Evolutionary conservation across 2,329 filamentous ascomycete genomes (phyloP).

Genomic region (Verticillium zaregamsianum): DNA sequence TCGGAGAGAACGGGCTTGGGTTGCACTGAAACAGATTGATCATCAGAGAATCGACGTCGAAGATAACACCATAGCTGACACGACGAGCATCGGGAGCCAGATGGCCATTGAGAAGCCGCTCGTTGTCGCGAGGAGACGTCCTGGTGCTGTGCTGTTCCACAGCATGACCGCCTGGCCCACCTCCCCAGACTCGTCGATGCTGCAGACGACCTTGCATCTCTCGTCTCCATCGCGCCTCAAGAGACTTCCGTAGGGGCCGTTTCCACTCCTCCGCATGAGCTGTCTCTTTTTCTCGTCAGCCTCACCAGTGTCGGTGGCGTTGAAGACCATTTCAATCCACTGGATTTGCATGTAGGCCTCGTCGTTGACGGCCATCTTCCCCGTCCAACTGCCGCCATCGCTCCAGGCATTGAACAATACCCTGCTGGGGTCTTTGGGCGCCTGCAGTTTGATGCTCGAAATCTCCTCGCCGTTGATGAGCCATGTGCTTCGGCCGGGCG

Average conservation of each 20-base stretch:
- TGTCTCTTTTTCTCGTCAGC: background rate
- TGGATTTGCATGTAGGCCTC: slow-evolving; percentile 55
- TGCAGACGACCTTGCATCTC: slow-evolving; percentile 24
- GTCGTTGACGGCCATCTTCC: slow-evolving; percentile 48
- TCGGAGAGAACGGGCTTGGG: background rate
- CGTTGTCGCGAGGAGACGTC: slow-evolving; percentile 15
- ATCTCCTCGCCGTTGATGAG: slow-evolving; percentile 47
- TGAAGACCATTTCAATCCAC: slow-evolving; percentile 60
- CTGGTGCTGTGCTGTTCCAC: slow-evolving; percentile 10
- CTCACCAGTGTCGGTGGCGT: slow-evolving; percentile 25
- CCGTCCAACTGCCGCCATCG: slow-evolving; percentile 56
- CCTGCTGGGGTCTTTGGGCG: slow-evolving; percentile 46
- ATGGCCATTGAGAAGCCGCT: slow-evolving; percentile 12
- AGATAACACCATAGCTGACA: slow-evolving; percentile 6
- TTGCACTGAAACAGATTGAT: background rate
- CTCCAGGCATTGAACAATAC: slow-evolving; percentile 59
- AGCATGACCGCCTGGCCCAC: slow-evolving; percentile 35
- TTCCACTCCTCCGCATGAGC: background rate
- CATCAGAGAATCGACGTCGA: background rate
- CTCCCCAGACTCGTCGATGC: slow-evolving; percentile 27
- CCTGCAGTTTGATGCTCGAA: slow-evolving; percentile 50
- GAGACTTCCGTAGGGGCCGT: slow-evolving; percentile 5
- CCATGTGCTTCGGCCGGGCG: slow-evolving; percentile 48
- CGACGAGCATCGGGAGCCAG: slow-evolving; percentile 10
- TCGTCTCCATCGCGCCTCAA: slow-evolving; percentile 5